phyloP scores from a whole-genome alignment of 257 asterid species.

The Nicotiana paniculata region DNA sequence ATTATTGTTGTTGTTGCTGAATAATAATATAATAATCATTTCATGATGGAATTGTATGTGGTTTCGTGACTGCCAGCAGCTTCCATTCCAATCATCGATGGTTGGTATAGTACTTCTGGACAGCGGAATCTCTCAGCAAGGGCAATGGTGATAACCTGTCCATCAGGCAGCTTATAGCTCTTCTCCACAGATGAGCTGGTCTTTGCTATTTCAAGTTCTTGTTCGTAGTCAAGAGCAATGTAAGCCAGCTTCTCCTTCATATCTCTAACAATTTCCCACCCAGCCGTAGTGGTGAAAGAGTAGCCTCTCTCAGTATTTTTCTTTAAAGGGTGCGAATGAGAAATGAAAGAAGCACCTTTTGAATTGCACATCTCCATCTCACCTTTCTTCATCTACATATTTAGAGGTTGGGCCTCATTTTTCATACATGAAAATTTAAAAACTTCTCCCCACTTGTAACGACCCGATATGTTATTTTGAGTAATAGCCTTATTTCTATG shows the following conservation, averaged over 20 bases:
- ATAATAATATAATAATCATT: not conserved
- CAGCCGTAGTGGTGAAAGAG: constrained; percentile 70
- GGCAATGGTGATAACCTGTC: constrained; percentile 37
- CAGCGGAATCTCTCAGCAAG: constrained; percentile 72
- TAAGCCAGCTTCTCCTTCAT: constrained; percentile 75
- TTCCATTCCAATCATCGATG: constrained; percentile 79
- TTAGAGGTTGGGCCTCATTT: too few species aligned
- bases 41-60: constrained; percentile 9
- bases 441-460: too few species aligned
- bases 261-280: constrained; percentile 79
- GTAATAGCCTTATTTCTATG: too few species aligned
- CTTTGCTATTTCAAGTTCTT: constrained; percentile 59
- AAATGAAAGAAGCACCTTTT: too few species aligned
- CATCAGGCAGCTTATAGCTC: constrained; percentile 50
- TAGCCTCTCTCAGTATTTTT: constrained; percentile 49
- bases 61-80: constrained; percentile 68
- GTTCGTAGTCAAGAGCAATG: constrained; percentile 74
- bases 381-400: too few species aligned
- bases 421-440: too few species aligned
- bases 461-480: too few species aligned
- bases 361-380: too few species aligned
- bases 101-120: constrained; percentile 73
- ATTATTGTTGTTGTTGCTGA: too few species aligned
- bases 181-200: constrained; percentile 76
- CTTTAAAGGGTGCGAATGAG: too few species aligned